Evolutionary conservation across 148 eudicot genomes (phyloP).

Genomic region (Gaultheria prostrata): DNA sequence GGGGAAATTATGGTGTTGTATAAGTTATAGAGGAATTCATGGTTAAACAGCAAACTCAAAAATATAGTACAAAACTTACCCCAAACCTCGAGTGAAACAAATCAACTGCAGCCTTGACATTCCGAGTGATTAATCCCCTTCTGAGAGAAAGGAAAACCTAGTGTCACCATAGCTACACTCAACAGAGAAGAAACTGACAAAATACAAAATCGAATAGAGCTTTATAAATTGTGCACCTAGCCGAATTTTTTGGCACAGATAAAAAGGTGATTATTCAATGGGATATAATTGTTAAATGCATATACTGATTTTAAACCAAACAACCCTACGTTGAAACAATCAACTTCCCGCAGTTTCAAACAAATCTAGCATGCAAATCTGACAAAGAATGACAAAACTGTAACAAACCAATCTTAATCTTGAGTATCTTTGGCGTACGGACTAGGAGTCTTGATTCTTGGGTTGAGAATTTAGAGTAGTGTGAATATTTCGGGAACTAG

Average conservation of each 20-base stretch:
- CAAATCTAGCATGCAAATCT: neutral
- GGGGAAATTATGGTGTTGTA: neutral
- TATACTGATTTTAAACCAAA: neutral
- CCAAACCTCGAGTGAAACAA: slow-evolving; percentile 77
- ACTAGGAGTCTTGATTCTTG: neutral
- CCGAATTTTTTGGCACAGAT: neutral
- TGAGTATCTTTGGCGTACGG: neutral
- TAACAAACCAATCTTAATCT: neutral
- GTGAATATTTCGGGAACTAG: neutral
- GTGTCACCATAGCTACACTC: neutral
- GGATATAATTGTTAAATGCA: neutral
- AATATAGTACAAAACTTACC: slow-evolving; percentile 42
- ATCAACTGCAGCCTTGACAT: slow-evolving; percentile 86
- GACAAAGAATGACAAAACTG: neutral
- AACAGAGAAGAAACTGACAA: neutral
- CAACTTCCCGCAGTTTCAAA: neutral
- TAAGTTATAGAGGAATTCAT: neutral
- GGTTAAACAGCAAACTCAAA: neutral
- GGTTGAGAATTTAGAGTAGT: neutral
- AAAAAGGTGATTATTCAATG: too few relatives aligned
- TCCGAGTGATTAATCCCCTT: slow-evolving; percentile 93
- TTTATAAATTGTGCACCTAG: neutral
- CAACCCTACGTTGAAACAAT: neutral
- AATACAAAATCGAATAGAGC: slow-evolving; percentile 10
- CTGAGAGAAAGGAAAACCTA: slow-evolving; percentile 35